Evolutionary conservation across 1,284 basidiomycete genomes (phyloP).

Genomic region (Coniferiporia sulphurascens): DNA sequence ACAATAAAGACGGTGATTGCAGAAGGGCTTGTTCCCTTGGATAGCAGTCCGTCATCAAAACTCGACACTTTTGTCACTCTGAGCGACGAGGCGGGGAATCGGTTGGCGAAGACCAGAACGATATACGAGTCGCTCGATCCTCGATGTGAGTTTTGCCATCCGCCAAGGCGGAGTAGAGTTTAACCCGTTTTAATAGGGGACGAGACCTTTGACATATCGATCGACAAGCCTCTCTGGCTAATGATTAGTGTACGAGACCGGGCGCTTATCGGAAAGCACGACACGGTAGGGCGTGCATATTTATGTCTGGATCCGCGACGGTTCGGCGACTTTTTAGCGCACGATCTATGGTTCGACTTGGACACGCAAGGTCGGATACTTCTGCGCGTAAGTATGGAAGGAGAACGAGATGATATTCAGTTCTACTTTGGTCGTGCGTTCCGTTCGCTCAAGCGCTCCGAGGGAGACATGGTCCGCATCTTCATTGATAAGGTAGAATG

Average conservation of each 20-base stretch:
- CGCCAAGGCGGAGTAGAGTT: slow-evolving; percentile 1
- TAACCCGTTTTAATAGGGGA: slow-evolving; percentile 59
- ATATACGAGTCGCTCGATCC: slow-evolving; percentile 90
- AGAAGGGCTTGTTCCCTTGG: slow-evolving; percentile 73
- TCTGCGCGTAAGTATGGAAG: slow-evolving; percentile 94
- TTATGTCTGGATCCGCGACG: slow-evolving; percentile 87
- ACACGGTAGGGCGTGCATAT: slow-evolving; percentile 88
- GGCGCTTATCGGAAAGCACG: slow-evolving; percentile 84
- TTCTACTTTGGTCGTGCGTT: slow-evolving; percentile 98
- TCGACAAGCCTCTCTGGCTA: slow-evolving; percentile 88
- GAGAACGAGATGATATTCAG: slow-evolving; percentile 95
- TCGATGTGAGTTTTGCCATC: slow-evolving; percentile 60
- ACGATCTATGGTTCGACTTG: slow-evolving; percentile 92
- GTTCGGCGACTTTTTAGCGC: slow-evolving; percentile 86
- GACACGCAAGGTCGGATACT: slow-evolving; percentile 84
- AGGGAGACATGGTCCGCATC: slow-evolving; percentile 93
- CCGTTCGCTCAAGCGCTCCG: slow-evolving; percentile 89
- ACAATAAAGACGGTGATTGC: slow-evolving; percentile 92
- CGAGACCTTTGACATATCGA: slow-evolving; percentile 93
- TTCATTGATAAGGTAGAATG: slow-evolving; percentile 90
- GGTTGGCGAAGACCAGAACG: slow-evolving; percentile 92
- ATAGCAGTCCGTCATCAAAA: slow-evolving; percentile 64
- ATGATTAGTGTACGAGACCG: slow-evolving; percentile 94
- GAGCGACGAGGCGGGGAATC: slow-evolving; percentile 87
- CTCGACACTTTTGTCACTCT: slow-evolving; percentile 93